Percentiles rank a stretch among this genome's conserved stretches.
phyloP scores from a whole-genome alignment of 2,329 filamentous ascomycete genomes.

The Pseudomassariella vexata region DNA sequence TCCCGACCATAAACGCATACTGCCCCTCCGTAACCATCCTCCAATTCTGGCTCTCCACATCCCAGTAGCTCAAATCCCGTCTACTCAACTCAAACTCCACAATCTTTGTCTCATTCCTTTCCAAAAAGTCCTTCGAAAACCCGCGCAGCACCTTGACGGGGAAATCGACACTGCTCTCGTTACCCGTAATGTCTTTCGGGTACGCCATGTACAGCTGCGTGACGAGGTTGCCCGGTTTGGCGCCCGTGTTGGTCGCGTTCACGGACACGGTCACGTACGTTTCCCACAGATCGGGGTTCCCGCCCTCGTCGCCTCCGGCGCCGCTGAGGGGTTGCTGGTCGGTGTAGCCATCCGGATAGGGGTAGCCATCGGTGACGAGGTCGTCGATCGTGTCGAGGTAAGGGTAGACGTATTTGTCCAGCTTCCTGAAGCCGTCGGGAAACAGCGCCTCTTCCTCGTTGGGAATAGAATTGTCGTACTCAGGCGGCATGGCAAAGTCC shows the following conservation, averaged over 20 bases:
- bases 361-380: conserved; percentile 31
- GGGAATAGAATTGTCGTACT: conserved; percentile 50
- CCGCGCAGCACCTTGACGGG: conserved; percentile 63
- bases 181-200: conserved; percentile 19
- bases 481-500: conserved; percentile 43
- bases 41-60: conserved; percentile 64
- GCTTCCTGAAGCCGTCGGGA: conserved; percentile 51
- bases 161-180: conserved; percentile 45
- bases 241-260: conserved; percentile 49
- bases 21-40: conserved; percentile 44
- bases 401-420: conserved; percentile 69
- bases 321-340: conserved; percentile 43
- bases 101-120: conserved; percentile 43
- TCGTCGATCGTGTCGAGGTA: conserved; percentile 52
- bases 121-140: conserved; percentile 63
- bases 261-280: conserved; percentile 43
- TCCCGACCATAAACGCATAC: conserved; percentile 33
- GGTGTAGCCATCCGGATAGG: conserved; percentile 53
- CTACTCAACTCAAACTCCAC: conserved; percentile 57
- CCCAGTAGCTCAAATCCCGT: conserved; percentile 70
- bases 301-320: conserved; percentile 64
- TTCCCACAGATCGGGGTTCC: conserved; percentile 61
- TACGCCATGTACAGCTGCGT: conserved; percentile 42
- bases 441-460: conserved; percentile 52
- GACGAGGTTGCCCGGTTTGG: conserved; percentile 33